Evolutionary conservation across 495 filamentous ascomycete species (phyloP).

Genomic region (Hyaloscypha variabilis): DNA sequence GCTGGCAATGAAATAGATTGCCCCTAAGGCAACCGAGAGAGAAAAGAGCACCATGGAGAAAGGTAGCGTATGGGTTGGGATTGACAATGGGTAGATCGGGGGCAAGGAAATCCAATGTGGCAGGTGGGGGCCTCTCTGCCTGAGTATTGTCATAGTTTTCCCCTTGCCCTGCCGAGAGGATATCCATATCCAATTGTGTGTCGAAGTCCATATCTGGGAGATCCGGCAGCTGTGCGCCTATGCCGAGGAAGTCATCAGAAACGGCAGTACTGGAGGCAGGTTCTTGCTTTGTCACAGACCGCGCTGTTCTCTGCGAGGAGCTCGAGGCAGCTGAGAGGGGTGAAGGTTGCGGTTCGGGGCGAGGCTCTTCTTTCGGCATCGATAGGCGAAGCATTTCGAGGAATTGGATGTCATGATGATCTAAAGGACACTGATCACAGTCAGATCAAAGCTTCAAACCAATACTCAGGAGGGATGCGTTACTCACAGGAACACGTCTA

Average conservation of each 20-base stretch:
- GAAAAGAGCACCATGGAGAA: conserved; percentile 23
- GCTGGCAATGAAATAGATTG: conserved; percentile 18
- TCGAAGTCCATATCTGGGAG: background rate
- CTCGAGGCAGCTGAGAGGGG: conserved; percentile 3
- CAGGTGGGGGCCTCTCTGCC: conserved; percentile 6
- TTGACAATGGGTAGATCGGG: conserved; percentile 4
- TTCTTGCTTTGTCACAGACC: background rate
- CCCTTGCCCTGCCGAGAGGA: conserved; percentile 6
- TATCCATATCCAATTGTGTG: conserved; percentile 13
- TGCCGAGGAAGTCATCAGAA: background rate
- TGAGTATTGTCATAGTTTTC: conserved; percentile 13
- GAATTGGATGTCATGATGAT: conserved; percentile 29
- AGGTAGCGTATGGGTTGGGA: conserved; percentile 18
- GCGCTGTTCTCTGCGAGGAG: background rate
- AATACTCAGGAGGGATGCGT: background rate
- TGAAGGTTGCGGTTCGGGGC: background rate
- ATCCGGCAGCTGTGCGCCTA: conserved; percentile 8
- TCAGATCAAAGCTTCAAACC: conserved; percentile 10
- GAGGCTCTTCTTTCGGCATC: background rate
- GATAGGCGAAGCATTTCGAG: conserved; percentile 14
- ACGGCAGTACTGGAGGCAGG: background rate
- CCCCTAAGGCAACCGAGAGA: conserved; percentile 17
- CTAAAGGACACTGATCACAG: conserved; percentile 26
- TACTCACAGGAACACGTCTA: conserved; percentile 26
- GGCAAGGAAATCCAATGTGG: background rate